Evolutionary conservation across 352 stramenopile species (phyloP).

Genomic region (Phytophthora palmivora): DNA sequence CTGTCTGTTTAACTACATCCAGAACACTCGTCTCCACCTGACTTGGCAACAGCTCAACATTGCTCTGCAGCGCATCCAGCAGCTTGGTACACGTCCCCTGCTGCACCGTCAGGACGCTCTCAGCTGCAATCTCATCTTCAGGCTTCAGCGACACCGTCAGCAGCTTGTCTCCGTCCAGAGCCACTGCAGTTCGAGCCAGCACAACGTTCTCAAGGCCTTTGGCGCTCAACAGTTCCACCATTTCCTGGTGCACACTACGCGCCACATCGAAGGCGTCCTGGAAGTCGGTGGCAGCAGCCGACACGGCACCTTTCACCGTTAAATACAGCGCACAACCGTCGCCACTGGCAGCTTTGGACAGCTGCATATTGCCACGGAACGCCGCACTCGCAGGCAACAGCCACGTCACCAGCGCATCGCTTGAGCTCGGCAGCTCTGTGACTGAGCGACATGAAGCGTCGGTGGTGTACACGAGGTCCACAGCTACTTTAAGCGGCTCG

Average conservation of each 20-base stretch:
- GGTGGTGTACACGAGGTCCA: constrained; percentile 48
- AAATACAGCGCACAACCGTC: constrained; percentile 48
- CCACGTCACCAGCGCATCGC: constrained; percentile 25
- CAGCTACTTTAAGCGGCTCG: constrained; percentile 23
- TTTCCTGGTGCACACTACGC: constrained; percentile 29
- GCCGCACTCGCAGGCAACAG: constrained; percentile 27
- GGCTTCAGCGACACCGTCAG: constrained; percentile 31
- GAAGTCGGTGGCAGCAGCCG: constrained; percentile 7
- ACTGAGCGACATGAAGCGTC: constrained; percentile 27
- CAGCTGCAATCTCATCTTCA: background rate
- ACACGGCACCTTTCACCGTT: constrained; percentile 34
- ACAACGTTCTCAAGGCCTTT: constrained; percentile 34
- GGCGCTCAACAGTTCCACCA: constrained; percentile 27
- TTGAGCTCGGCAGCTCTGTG: constrained; percentile 30
- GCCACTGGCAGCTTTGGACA: constrained; percentile 41
- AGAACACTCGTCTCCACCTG: constrained; percentile 33
- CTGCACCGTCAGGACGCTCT: constrained; percentile 41
- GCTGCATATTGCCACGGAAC: constrained; percentile 49
- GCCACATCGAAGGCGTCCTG: constrained; percentile 33
- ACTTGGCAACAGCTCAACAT: constrained; percentile 25
- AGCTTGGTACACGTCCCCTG: constrained; percentile 38
- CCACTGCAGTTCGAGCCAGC: constrained; percentile 22
- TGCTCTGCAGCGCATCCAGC: constrained; percentile 25
- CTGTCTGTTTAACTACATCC: constrained; percentile 30
- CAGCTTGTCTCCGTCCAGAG: constrained; percentile 36